Base-by-base conservation (phyloP, 2,329 filamentous ascomycete genomes). In the Ophiostoma tasmaniense region DNA sequence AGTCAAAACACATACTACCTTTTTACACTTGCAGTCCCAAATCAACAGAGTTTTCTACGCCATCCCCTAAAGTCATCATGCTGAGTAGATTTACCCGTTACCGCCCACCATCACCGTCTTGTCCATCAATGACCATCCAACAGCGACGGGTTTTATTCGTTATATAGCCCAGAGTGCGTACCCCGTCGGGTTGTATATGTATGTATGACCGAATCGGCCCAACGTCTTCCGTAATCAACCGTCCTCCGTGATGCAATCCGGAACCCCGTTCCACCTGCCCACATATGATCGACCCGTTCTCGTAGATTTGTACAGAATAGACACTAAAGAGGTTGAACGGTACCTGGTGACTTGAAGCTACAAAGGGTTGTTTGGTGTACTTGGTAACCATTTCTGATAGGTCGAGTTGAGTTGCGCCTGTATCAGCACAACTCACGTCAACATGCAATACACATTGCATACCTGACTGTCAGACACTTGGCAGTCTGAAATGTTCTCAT, bases 211-310 rank as follows among this genome's bases (percentile, higher is more conserved):
- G 25, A 55, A 55, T 55, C 50, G 42, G 42, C 42, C 14, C 42
- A 45, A n/a, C 42, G n/a, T 55, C 50, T 55, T 55, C 50, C 50
- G 50, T 25, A 55, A 55, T 55, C 50, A 25, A 55, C 22, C 22
- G 50, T 55, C 50, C 50, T 55, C 50, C 50, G 50, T 55, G 50
- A 55, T 55, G 50, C 50, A 55, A 55, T 25, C 22, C 50, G 50
- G 50, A 22, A 28, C n/a, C n/a, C 50, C 50, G 50, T n/a, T 14
- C 50, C 50, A 55, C 50, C 62, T 66, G 25, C 55, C 62, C 68
- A 35, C 64, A 28, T 35, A 66, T 70, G 67, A 70, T 39, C 64
- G 42, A 45, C 42, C 42, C 42, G 42, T 45, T 17, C 42, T 45
- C 17, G 42, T 45, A 45, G 42, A 45, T n/a, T n/a, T 45, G 42